phyloP scores from a whole-genome alignment of 768 basidiomycete genomes.

The Pulveroboletus ravenelii region DNA sequence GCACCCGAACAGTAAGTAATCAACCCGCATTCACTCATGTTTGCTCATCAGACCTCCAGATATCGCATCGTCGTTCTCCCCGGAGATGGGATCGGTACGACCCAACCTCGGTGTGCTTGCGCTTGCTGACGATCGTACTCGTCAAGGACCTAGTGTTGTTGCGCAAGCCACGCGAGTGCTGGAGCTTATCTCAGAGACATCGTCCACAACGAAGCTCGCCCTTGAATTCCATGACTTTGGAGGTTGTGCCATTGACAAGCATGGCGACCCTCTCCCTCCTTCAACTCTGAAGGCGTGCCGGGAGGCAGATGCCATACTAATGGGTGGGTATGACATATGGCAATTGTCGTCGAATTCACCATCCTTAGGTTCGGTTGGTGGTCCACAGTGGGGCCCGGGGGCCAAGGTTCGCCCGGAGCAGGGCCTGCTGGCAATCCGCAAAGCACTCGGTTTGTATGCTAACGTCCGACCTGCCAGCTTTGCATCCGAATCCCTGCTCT shows the following conservation, averaged over 20 bases:
- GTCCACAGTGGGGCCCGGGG: slow-evolving; percentile 97
- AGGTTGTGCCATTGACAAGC: slow-evolving; percentile 86
- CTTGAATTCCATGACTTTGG: slow-evolving; percentile 82
- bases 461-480: slow-evolving; percentile 98
- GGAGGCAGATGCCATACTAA: slow-evolving; percentile 90
- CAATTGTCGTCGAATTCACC: background rate
- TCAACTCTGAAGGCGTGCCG: slow-evolving; percentile 85
- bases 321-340: slow-evolving; percentile 58
- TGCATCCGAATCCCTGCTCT: slow-evolving; percentile 83
- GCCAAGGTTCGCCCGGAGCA: slow-evolving; percentile 87
- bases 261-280: slow-evolving; percentile 80
- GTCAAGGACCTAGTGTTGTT: slow-evolving; percentile 83
- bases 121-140: background rate
- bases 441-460: slow-evolving; percentile 91
- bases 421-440: slow-evolving; percentile 84
- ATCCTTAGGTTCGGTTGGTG: slow-evolving; percentile 85
- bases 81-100: slow-evolving; percentile 94
- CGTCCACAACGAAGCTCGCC: slow-evolving; percentile 61
- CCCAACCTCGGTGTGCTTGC: background rate
- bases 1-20: slow-evolving; percentile 40
- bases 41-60: slow-evolving; percentile 35
- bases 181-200: slow-evolving; percentile 59
- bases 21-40: slow-evolving; percentile 8
- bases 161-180: slow-evolving; percentile 82
- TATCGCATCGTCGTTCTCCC: slow-evolving; percentile 86